Percentiles rank a stretch among this genome's conserved stretches.
These are phyloP conservation scores for Macrophomina pseudophaseolina DNA, from an alignment of 2,329 filamentous ascomycete species.

Conservation along the genomic window DNA sequence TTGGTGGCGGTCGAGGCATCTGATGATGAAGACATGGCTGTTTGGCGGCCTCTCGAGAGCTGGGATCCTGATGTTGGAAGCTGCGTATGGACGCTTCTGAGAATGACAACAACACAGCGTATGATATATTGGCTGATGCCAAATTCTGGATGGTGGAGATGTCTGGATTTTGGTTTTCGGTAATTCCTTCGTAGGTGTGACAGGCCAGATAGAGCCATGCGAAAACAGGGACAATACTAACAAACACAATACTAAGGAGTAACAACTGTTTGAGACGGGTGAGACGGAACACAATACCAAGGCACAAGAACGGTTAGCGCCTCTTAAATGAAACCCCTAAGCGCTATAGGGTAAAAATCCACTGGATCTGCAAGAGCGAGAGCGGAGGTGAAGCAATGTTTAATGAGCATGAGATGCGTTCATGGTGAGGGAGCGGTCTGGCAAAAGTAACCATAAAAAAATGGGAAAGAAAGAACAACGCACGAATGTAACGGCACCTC, in stretches of 20 bases:
- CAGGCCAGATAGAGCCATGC: background rate
- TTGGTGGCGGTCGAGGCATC: background rate
- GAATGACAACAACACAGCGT: background rate
- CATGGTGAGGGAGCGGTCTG: no score
- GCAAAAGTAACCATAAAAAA: no score
- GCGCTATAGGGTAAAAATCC: no score
- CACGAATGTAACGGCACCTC: no score
- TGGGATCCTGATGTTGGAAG: background rate
- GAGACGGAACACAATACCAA: constrained; percentile 23
- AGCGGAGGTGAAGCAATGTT: background rate
- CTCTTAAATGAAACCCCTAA: background rate
- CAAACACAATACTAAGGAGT: constrained; percentile 15
- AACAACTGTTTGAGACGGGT: constrained; percentile 22
- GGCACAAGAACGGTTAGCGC: constrained; percentile 2
- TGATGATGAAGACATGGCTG: background rate
- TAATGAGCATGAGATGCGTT: no score
- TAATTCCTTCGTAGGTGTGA: background rate
- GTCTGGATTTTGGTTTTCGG: background rate
- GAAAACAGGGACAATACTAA: constrained; percentile 7
- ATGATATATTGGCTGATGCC: background rate
- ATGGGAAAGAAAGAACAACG: no score
- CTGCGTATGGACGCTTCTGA: background rate
- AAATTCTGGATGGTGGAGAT: background rate
- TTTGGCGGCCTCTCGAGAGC: background rate
- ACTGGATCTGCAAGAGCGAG: background rate